Base-by-base conservation (phyloP, 805 yeast species). In the Zygosaccharomyces bailii region DNA sequence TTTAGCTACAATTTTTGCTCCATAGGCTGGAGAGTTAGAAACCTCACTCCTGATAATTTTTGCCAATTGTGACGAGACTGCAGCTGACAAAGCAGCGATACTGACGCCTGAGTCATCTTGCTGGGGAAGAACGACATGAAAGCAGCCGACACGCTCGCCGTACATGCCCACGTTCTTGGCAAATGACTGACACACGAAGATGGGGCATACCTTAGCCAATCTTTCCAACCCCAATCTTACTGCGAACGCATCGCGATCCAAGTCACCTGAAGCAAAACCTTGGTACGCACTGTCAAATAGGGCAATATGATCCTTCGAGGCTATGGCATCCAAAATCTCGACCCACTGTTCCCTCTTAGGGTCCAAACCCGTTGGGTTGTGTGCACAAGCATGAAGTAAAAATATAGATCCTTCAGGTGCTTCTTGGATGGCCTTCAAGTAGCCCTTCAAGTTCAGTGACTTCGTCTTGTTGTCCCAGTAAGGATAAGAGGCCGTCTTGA, bases 101-200 rank as follows among this genome's bases (percentile, higher is more conserved):
- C 68, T 58, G 5, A 68, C 59, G 13, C 54, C 38, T 1, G 49
- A 20, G 20, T 46, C 49, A 7, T 49, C 44, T 45, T 57, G 60
- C 29, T 67, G 67, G 27, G 80, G 76, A 19, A 82, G 63, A 8
- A 87, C 78, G 18, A 90, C 64, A 61, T 90, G 96, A 66, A 91
- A 77, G 19, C 93, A 95, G 51, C 99, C 99, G 25, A 84, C 88
- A 73, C 99, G 84, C 74, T 91, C 98, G 66, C 98, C 98, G 63
- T 91, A 91, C 80, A 91, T 83, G 53, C 98, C 98, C 60, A 86
- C 86, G 70, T 93, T 91, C 68, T 91, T 91, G 45, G 98, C 96
- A 68, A 91, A 91, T 7, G 96, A 89, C 74, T 91, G 99, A 69
- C 96, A 89, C 46, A 91, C 76, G 24, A 87, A 59, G 43, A 86